A percentile compares a stretch with the other conserved stretches of the same genome.
phyloP scores from a whole-genome alignment of 148 eudicot species.

The Cornus controversa region DNA sequence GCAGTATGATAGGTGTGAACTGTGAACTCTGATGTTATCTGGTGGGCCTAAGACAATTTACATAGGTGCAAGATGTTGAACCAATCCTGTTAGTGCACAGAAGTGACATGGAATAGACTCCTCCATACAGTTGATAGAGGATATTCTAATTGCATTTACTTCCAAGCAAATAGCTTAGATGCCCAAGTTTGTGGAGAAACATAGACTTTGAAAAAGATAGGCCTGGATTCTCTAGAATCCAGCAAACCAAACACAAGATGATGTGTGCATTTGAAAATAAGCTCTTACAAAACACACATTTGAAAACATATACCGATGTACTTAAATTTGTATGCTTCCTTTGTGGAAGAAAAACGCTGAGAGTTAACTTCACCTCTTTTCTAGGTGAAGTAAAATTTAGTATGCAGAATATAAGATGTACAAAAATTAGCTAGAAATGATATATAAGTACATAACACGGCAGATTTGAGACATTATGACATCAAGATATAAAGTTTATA shows the following conservation, averaged over 20 bases:
- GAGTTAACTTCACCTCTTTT: background rate
- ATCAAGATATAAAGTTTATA: background rate
- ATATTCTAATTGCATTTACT: background rate
- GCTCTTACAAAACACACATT: background rate
- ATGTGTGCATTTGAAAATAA: background rate
- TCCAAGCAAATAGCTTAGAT: slow-evolving; percentile 2
- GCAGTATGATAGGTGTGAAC: background rate
- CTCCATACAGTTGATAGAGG: background rate
- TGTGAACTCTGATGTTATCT: background rate
- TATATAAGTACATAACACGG: background rate
- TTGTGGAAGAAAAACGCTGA: background rate
- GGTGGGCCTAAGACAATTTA: background rate
- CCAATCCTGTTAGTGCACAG: background rate
- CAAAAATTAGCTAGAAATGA: background rate
- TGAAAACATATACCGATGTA: background rate
- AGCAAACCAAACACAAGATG: background rate
- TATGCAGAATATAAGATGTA: background rate
- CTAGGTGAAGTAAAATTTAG: background rate
- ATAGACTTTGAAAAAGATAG: background rate
- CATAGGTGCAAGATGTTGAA: background rate
- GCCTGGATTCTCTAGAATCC: background rate
- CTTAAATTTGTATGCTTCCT: background rate
- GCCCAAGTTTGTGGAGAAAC: background rate
- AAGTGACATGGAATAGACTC: background rate
- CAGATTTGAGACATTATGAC: background rate